Base-by-base conservation (phyloP, 768 basidiomycete genomes). In the Leucogyrophana mollusca region DNA sequence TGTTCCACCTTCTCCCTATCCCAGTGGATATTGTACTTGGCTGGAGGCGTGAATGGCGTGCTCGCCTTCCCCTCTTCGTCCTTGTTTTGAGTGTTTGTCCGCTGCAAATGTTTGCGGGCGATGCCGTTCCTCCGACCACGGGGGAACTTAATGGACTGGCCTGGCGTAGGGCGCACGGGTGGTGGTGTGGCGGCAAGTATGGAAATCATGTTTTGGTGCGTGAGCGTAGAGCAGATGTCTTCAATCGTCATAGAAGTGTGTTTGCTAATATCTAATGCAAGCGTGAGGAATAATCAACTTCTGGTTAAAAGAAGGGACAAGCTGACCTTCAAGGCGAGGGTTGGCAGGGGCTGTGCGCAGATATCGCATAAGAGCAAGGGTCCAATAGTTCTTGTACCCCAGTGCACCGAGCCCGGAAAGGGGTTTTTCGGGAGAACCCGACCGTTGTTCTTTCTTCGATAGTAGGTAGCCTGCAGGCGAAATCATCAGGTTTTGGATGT, bases 301-400 rank as follows among this genome's bases (percentile, higher is more conserved):
- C 35, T 48, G 43, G 48, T 42, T 11, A 18, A 55, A 43, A 40
- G n/a, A 46, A 50, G 45, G 33, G 25, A 34, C 21, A 22, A 23
- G 59, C 78, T 55, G 52, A 90, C 93, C 90, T 79, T 93, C 86
- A 40, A 96, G 69, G 27, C 76, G 75, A 20, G 84, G 78, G 42
- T 77, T 71, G 25, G 72, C 72, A n/a, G 83, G 74, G 10, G 81
- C 79, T 11, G 73, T 76, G 33, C 74, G 72, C 44, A 88, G 71
- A 66, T 84, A 94, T 44, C 84, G 78, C 82, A 93, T 94, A 43
- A 97, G 60, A 27, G 91, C 77, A 36, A 94, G 70, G 3, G 84
- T 90, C 95, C 96, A 98, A 62, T 98, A 98, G 52, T 85, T 90
- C 70, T 77, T 85, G 71, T 99, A 99, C n/a, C 92, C 90, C 43